phyloP scores from a whole-genome alignment of 495 filamentous ascomycete genomes.

The Podospora didyma region DNA sequence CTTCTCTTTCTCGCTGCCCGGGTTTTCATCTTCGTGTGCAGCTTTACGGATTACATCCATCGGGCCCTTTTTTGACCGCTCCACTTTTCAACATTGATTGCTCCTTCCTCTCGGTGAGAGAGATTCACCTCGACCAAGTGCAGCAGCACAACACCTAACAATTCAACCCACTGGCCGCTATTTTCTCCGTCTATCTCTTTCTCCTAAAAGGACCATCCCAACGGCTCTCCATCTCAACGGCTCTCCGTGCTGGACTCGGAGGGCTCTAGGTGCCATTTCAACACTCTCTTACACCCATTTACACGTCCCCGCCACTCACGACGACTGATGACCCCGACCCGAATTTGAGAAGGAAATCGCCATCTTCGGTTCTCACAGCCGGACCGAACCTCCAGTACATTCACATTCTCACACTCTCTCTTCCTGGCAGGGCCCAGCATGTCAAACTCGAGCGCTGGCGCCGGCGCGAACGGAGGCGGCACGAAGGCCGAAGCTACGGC shows the following conservation, averaged over 20 bases:
- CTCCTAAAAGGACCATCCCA: background rate
- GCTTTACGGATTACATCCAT: background rate
- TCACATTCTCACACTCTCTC: background rate
- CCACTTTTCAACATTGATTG: background rate
- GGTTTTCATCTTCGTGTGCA: no score
- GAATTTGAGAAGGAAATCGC: background rate
- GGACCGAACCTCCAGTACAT: no score
- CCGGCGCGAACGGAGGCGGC: background rate
- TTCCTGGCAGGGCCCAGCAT: background rate
- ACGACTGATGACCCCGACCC: background rate
- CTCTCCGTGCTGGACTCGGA: constrained; percentile 9
- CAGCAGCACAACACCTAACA: background rate
- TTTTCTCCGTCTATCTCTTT: background rate
- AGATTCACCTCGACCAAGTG: background rate
- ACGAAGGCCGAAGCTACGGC: constrained; percentile 1
- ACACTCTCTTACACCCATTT: background rate
- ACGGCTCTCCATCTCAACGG: no score
- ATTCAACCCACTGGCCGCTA: background rate
- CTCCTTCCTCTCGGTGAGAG: background rate
- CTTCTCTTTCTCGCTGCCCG: background rate
- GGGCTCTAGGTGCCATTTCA: background rate
- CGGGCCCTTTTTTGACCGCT: background rate
- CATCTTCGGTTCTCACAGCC: background rate
- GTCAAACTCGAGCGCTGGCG: background rate
- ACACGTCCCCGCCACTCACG: background rate